A percentile compares a stretch with the other conserved stretches of the same genome.
Evolutionary conservation across 1,284 basidiomycete species (phyloP).

Genomic region (Butyriboletus regius): DNA sequence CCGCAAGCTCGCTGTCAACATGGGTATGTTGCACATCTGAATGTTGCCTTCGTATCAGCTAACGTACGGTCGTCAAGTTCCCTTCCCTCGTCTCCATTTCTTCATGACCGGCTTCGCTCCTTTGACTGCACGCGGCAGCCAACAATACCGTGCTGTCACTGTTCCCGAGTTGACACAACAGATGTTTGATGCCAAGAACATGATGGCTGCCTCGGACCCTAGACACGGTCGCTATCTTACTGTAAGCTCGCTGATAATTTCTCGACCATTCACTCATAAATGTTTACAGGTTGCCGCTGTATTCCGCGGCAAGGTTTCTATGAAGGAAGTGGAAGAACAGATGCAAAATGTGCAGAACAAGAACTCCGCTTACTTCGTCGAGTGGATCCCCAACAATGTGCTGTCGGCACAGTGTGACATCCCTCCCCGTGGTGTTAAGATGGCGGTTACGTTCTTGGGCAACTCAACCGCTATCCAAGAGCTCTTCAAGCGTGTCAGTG

Average conservation of each 20-base stretch:
- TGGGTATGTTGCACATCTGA: conserved; percentile 56
- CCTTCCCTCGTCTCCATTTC: conserved; percentile 98
- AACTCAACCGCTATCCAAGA: conserved; percentile 97
- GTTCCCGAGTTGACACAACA: conserved; percentile 95
- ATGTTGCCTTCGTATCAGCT: not conserved
- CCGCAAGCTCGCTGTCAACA: conserved; percentile 95
- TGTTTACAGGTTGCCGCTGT: conserved; percentile 75
- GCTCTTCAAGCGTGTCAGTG: conserved; percentile 93
- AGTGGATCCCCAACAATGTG: conserved; percentile 98
- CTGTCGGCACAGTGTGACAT: conserved; percentile 95
- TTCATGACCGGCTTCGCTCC: conserved; percentile 98
- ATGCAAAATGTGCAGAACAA: conserved; percentile 97
- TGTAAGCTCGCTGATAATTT: conserved; percentile 36
- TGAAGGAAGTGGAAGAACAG: conserved; percentile 97
- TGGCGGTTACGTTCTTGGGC: conserved; percentile 94
- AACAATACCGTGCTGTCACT: conserved; percentile 89
- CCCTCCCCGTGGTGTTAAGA: conserved; percentile 85
- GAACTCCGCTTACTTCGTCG: conserved; percentile 95
- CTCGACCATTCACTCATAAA: not conserved
- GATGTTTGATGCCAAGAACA: conserved; percentile 98
- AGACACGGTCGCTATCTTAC: conserved; percentile 91
- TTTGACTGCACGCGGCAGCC: conserved; percentile 85
- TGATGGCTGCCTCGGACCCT: conserved; percentile 95
- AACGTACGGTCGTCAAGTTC: conserved; percentile 46
- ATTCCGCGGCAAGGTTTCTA: conserved; percentile 97